Base-by-base conservation (phyloP, 495 filamentous ascomycete genomes). In the Schizothecium vesticola region DNA sequence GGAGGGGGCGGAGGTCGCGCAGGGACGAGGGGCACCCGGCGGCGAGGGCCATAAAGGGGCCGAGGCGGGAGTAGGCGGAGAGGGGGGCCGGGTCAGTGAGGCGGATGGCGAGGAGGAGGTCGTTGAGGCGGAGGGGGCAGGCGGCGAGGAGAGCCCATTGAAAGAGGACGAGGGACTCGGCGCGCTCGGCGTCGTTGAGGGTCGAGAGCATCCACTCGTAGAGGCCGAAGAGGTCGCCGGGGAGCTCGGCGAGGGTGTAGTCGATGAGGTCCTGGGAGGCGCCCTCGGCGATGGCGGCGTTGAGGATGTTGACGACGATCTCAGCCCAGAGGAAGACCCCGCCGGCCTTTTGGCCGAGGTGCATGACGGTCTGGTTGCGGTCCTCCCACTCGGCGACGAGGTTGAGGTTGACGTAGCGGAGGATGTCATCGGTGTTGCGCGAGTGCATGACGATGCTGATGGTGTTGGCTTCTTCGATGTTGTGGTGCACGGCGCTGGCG, bases 281-380 rank as follows among this genome's bases (percentile, higher is more conserved):
- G 3, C 77, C 77, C 31, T 75, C 76, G 1, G 66, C 64, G 31
- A 80, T 79, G 68, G 78, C 76, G n/a, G 73, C 70, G 36, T 80
- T 79, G 8, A 80, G 62, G 9, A 80, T 75, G 60, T 80, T 78
- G 43, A 78, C 77, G 8, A 77, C 74, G 24, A 80, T 75, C 66
- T 79, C 75, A 9, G 79, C 79, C 79, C 78, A 80, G 5, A 79
- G 69, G 24, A 80, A 81, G 22, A 76, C 73, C 19, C 77, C 76
- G 3, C 65, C 65, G 13, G 78, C 72, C 59, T 78, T 81, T 22
- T 73, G 59, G 8, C 67, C 76, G 16, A 79, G 72, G 58, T 31
- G 61, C 51, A 73, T 66, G 19, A 76, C 75, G 0, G 69, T 69
- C 3, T 62, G 55, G 59, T 71, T 71, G 11, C 78, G 67, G 55